phyloP scores from a whole-genome alignment of 495 filamentous ascomycete genomes.

The Penicillium atrosanguineum region DNA sequence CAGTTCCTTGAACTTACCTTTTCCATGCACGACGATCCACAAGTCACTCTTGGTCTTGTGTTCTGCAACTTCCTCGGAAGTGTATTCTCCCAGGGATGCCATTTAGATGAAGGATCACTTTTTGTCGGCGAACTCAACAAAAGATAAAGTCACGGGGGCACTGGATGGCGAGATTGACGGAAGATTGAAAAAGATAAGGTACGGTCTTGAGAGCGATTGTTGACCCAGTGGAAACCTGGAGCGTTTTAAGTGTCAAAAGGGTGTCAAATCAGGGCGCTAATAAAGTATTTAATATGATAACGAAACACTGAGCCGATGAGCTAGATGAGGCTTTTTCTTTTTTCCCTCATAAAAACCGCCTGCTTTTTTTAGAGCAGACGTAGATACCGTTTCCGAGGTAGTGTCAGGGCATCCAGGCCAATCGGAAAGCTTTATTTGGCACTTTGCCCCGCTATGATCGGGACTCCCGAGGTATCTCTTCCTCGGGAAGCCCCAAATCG shows the following conservation, averaged over 20 bases:
- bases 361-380: background rate
- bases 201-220: background rate
- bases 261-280: background rate
- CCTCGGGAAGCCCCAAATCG: background rate
- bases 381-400: background rate
- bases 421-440: background rate
- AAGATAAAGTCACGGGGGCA: too few species aligned
- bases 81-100: background rate
- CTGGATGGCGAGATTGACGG: background rate
- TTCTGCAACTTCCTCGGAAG: background rate
- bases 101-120: background rate
- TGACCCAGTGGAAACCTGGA: background rate
- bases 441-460: background rate
- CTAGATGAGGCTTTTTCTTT: background rate
- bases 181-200: background rate
- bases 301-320: background rate
- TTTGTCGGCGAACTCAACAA: too few species aligned
- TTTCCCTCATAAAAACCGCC: background rate
- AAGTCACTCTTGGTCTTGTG: background rate
- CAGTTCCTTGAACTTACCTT: background rate
- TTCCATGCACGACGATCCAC: slow-evolving; percentile 1
- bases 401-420: background rate
- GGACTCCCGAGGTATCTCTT: background rate
- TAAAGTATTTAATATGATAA: background rate
- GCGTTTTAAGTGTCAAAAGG: background rate